phyloP scores from a whole-genome alignment of 192 early-diverging fungal species.

The Coemansia sp. region DNA sequence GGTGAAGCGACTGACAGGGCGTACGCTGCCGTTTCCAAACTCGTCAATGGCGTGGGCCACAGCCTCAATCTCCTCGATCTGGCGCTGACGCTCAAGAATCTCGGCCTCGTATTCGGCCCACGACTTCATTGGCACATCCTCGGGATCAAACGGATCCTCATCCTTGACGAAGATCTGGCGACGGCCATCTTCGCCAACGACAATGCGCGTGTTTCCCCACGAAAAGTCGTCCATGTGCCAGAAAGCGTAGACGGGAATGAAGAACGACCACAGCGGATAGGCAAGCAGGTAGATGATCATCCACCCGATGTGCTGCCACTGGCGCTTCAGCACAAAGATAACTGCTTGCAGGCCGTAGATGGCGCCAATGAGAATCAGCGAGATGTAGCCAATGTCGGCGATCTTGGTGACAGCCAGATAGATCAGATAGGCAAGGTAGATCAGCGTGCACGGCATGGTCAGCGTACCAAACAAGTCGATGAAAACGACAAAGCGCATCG shows the following conservation, averaged over 20 bases:
- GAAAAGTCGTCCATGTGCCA: conserved; percentile 99
- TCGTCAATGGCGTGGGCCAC: conserved; percentile 43
- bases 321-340: conserved; percentile 75
- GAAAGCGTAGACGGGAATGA: conserved; percentile 93
- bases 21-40: conserved; percentile 27
- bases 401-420: conserved; percentile 65
- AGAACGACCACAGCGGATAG: conserved; percentile 90
- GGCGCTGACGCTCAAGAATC: conserved; percentile 20
- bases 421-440: conserved; percentile 78
- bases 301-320: conserved; percentile 82
- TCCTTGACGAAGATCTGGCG: conserved; percentile 68
- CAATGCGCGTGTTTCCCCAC: conserved; percentile 95
- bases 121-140: conserved; percentile 79
- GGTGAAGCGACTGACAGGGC: conserved; percentile 35
- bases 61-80: conserved; percentile 25
- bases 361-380: conserved; percentile 76
- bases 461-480: conserved; percentile 86
- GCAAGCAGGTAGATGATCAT: conserved; percentile 88
- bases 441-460: conserved; percentile 76
- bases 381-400: conserved; percentile 74
- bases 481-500: conserved; percentile 96
- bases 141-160: conserved; percentile 84
- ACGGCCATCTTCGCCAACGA: conserved; percentile 69
- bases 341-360: conserved; percentile 90
- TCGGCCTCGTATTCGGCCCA: conserved; percentile 85